Conservation (phyloP, 345 rosid genomes). For the Alliaria petiolata region DNA sequence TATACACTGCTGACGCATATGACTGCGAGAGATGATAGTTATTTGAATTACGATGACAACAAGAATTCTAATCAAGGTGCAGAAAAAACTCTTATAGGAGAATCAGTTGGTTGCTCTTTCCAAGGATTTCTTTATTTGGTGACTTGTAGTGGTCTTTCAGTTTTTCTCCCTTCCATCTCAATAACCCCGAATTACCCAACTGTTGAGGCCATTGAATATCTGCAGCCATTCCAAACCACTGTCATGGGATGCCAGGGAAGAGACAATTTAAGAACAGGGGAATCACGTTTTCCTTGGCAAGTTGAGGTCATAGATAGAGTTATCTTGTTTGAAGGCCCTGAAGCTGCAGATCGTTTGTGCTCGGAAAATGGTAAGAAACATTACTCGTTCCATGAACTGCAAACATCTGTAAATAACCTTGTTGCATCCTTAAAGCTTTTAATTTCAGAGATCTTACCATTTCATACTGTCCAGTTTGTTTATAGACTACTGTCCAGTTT, state of each 20-base stretch:
- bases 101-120: slow-evolving; percentile 80
- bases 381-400: slow-evolving; percentile 1
- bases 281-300: slow-evolving; percentile 58
- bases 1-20: slow-evolving; percentile 45
- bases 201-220: slow-evolving; percentile 53
- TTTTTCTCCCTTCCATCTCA: slow-evolving; percentile 80
- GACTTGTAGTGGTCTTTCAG: slow-evolving; percentile 74
- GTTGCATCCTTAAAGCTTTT: slow-evolving; percentile 2
- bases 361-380: slow-evolving; percentile 74
- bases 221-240: slow-evolving; percentile 35
- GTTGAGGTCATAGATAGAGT: slow-evolving; percentile 84
- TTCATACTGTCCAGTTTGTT: slow-evolving; percentile 5
- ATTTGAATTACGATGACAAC: slow-evolving; percentile 39
- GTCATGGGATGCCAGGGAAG: slow-evolving; percentile 27
- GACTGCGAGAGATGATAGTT: slow-evolving; percentile 52
- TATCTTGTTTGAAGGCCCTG: slow-evolving; percentile 82
- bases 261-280: slow-evolving; percentile 30
- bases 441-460: not conserved
- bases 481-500: not conserved
- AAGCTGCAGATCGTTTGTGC: slow-evolving; percentile 77
- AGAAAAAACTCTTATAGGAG: slow-evolving; percentile 48
- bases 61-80: slow-evolving; percentile 31
- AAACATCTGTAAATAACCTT: slow-evolving; percentile 2
- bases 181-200: slow-evolving; percentile 51
- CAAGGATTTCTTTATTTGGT: slow-evolving; percentile 86